Base-by-base conservation (phyloP, 176 grass and related monocot species). In the Thinopyrum elongatum region DNA sequence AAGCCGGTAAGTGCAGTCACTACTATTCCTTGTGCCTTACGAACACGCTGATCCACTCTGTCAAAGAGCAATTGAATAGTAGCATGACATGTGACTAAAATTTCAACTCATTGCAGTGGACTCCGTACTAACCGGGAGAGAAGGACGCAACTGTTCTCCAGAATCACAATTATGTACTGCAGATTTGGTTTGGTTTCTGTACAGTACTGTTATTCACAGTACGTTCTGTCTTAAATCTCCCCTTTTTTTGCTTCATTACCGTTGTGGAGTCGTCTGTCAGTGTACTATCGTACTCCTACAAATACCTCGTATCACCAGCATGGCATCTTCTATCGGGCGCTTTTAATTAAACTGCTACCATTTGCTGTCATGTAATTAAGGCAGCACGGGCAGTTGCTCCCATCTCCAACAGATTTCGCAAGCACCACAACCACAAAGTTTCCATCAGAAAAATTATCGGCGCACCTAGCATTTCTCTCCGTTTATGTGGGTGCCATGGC, bases 181-280 rank as follows among this genome's bases (percentile, higher is more conserved):
- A 28, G 26, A 63, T 84, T 76, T 17, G 34, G 57, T 84, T 74
- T 84, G 59, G 21, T 77, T 76, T 85, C 60, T 66, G 22, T 76
- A 76, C n/a, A 60, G 30, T 12, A 73, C 1, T 38, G 42, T 72
- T 2, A 16, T 14, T 72, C 7, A 34, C 1, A 29, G 9, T 44
- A 10, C 10, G 19, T 65, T 65, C 0, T 33, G 15, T 19, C n/a
- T 15, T 23, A 2, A 33, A 35, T 71, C 2, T 42, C 4, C 33
- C 30, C 28, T 23, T 14, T 63, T 19, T 5, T 25, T 19, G n/a
- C 17, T 31, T 25, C 29, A 15, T 71, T 51, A 34, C 21, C 46
- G 7, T 25, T 65, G 22, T 8, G 22, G 59, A 80, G 41, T 51
- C 22, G 13, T 51, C 29, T 39, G 64, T 26, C 8, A 29, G 61